phyloP scores from a whole-genome alignment of 78 protist genomes.

The Anaeramoeba flamelloides region DNA sequence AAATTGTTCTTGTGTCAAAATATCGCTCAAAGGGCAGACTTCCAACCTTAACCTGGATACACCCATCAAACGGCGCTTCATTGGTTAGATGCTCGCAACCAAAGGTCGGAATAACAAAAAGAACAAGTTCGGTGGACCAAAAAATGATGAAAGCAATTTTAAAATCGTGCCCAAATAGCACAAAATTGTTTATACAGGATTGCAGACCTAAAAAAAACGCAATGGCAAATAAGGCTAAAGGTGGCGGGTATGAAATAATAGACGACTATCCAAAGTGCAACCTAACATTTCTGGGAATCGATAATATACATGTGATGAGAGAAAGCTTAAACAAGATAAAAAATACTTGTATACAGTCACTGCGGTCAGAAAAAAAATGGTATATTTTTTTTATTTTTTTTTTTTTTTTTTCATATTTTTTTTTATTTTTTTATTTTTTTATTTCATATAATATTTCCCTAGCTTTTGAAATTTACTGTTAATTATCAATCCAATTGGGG shows the following conservation, averaged over 20 bases:
- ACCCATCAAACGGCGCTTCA: constrained; percentile 30
- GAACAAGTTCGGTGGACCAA: constrained; percentile 34
- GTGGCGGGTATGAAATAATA: constrained; percentile 16
- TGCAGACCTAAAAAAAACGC: constrained; percentile 55
- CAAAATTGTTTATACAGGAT: constrained; percentile 31
- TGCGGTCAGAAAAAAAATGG: no score
- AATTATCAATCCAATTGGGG: no score
- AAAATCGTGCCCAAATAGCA: not conserved
- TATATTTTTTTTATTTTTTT: no score
- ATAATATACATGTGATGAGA: no score
- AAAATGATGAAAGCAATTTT: constrained; percentile 20
- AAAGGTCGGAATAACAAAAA: constrained; percentile 30
- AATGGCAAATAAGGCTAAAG: constrained; percentile 42
- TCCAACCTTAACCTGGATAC: constrained; percentile 43
- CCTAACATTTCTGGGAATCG: no score
- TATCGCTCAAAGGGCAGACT: constrained; percentile 48
- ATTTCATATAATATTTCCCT: no score
- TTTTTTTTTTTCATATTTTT: no score
- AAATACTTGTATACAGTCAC: no score
- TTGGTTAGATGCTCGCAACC: constrained; percentile 45
- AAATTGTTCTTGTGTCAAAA: constrained; percentile 20
- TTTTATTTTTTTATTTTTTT: no score
- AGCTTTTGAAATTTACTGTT: no score
- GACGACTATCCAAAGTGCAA: no score
- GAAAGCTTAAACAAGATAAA: no score